Conservation (phyloP, 768 basidiomycete species). For the Suillus spraguei region DNA sequence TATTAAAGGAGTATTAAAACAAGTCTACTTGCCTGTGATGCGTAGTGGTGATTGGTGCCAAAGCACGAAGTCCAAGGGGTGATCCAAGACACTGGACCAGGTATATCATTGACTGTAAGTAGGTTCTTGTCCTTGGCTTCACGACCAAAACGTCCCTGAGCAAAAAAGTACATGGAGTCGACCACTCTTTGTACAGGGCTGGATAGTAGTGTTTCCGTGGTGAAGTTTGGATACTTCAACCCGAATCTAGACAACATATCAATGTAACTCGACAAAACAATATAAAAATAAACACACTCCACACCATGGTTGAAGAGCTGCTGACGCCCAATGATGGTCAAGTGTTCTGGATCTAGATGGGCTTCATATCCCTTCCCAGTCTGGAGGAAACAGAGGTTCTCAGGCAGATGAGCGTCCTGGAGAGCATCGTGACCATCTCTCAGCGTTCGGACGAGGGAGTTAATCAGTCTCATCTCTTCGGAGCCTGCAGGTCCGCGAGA, state of each 20-base stretch:
- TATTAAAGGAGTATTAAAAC: background rate
- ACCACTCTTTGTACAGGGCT: slow-evolving; percentile 28
- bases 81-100: slow-evolving; percentile 41
- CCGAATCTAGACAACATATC: slow-evolving; percentile 18
- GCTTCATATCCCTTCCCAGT: slow-evolving; percentile 37
- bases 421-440: slow-evolving; percentile 26
- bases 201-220: slow-evolving; percentile 21
- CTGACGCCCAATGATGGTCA: slow-evolving; percentile 39
- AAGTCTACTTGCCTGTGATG: background rate
- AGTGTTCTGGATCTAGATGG: slow-evolving; percentile 35
- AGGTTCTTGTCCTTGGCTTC: slow-evolving; percentile 30
- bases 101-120: slow-evolving; percentile 35
- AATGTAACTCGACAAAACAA: background rate
- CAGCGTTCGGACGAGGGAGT: slow-evolving; percentile 36
- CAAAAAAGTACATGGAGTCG: slow-evolving; percentile 45
- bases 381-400: slow-evolving; percentile 36
- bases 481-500: slow-evolving; percentile 37
- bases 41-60: slow-evolving; percentile 6
- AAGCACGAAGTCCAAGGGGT: slow-evolving; percentile 43
- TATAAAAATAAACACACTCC: slow-evolving; percentile 25
- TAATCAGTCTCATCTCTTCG: slow-evolving; percentile 31
- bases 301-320: slow-evolving; percentile 45
- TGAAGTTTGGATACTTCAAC: slow-evolving; percentile 24
- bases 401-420: slow-evolving; percentile 32
- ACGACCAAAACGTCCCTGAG: slow-evolving; percentile 40